Evolutionary conservation across 306 rosid species (phyloP).

Genomic region (Casuarina cunninghamiana): DNA sequence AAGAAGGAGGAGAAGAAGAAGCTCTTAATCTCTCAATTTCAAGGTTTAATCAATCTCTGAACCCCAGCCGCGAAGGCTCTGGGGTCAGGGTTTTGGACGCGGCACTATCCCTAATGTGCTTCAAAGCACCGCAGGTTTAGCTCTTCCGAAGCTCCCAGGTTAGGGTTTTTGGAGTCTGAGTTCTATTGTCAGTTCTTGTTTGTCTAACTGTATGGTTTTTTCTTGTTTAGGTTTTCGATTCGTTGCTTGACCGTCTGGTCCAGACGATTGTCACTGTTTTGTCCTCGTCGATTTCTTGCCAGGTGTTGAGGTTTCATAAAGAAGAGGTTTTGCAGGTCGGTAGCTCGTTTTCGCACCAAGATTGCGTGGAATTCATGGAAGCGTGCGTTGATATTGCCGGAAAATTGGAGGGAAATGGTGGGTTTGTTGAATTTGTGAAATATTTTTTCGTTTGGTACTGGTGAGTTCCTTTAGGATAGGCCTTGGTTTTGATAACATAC

Average conservation of each 20-base stretch:
- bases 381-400: constrained; percentile 26
- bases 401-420: constrained; percentile 37
- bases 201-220: background rate
- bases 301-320: constrained; percentile 19
- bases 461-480: no score
- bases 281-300: constrained; percentile 32
- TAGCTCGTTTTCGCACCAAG: constrained; percentile 28
- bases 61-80: constrained; percentile 24
- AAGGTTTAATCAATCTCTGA: constrained; percentile 35
- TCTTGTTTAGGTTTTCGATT: constrained; percentile 38
- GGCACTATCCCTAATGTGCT: constrained; percentile 44
- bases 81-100: constrained; percentile 44
- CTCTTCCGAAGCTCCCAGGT: background rate
- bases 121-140: constrained; percentile 40
- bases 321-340: constrained; percentile 35
- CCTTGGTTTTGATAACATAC: background rate
- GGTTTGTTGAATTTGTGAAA: background rate
- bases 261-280: constrained; percentile 31
- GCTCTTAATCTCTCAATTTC: constrained; percentile 31
- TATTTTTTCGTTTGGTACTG: background rate
- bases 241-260: constrained; percentile 22
- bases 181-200: background rate
- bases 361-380: constrained; percentile 27
- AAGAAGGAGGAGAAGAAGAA: constrained; percentile 12
- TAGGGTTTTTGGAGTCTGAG: background rate